Percentiles rank a stretch among this genome's conserved stretches.
Evolutionary conservation across 768 basidiomycete species (phyloP).

Genomic region (Amanita inopinata): DNA sequence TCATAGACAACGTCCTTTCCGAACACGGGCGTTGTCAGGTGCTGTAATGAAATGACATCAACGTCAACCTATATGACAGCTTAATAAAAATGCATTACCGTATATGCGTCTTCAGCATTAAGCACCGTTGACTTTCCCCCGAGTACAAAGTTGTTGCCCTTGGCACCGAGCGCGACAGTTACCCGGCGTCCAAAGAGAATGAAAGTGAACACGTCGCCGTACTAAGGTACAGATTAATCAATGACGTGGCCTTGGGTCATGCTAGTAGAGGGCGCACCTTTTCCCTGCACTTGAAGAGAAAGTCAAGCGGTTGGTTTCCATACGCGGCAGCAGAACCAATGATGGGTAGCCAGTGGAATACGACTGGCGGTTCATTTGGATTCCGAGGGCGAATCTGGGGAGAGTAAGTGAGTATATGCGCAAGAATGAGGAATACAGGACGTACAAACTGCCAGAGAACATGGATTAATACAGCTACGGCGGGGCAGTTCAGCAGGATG

Average conservation of each 20-base stretch:
- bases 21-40: constrained; percentile 89
- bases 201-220: constrained; percentile 97
- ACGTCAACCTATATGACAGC: not conserved
- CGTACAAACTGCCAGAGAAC: constrained; percentile 71
- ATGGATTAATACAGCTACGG: constrained; percentile 63
- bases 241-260: not conserved
- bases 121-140: constrained; percentile 90
- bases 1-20: constrained; percentile 98
- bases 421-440: constrained; percentile 9
- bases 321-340: constrained; percentile 85
- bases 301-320: constrained; percentile 87
- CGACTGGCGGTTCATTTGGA: constrained; percentile 71
- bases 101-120: constrained; percentile 96
- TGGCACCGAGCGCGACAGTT: constrained; percentile 84
- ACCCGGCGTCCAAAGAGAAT: constrained; percentile 81
- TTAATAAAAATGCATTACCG: constrained; percentile 31
- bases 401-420: too few relatives aligned
- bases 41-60: constrained; percentile 32
- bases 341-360: constrained; percentile 89
- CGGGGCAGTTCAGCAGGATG: constrained; percentile 56
- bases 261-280: constrained; percentile 40
- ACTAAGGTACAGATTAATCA: constrained; percentile 32
- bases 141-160: constrained; percentile 89
- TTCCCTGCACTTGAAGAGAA: constrained; percentile 69
- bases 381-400: constrained; percentile 64